Conservation (phyloP, 1,284 basidiomycete genomes). For the Cutaneotrichosporon cutaneum region DNA sequence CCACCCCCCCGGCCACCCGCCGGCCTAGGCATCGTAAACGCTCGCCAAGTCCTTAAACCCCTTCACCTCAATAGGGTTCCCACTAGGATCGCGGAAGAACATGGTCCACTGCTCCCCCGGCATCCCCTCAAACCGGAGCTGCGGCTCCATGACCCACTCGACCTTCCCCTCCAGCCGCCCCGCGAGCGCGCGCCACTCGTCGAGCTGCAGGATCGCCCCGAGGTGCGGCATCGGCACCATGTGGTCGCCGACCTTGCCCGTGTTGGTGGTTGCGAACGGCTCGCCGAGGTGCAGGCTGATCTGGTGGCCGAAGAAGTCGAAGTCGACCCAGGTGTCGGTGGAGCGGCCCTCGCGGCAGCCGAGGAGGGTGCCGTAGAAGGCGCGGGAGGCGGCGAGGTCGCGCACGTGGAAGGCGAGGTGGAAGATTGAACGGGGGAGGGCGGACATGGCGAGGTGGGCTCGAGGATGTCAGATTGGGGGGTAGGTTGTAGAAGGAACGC, state of each 20-base stretch:
- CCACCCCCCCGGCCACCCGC: too few species aligned
- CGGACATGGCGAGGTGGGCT: slow-evolving; percentile 22
- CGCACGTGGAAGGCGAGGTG: slow-evolving; percentile 28
- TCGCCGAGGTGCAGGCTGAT: slow-evolving; percentile 26
- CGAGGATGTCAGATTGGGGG: slow-evolving; percentile 21
- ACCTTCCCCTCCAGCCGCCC: slow-evolving; percentile 18
- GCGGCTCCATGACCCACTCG: slow-evolving; percentile 26
- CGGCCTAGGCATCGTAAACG: slow-evolving; percentile 19
- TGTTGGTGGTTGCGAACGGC: slow-evolving; percentile 25
- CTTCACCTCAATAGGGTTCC: slow-evolving; percentile 29
- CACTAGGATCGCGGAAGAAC: slow-evolving; percentile 27
- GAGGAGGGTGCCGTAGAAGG: slow-evolving; percentile 22
- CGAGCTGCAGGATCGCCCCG: slow-evolving; percentile 23
- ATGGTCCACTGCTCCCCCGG: slow-evolving; percentile 29
- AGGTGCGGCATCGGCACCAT: slow-evolving; percentile 28
- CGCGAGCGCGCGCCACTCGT: slow-evolving; percentile 22
- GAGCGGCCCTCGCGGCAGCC: slow-evolving; percentile 24
- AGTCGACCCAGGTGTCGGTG: slow-evolving; percentile 28
- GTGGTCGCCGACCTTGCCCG: slow-evolving; percentile 28
- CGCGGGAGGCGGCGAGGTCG: slow-evolving; percentile 18
- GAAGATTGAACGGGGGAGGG: slow-evolving; percentile 19
- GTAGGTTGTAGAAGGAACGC: not conserved
- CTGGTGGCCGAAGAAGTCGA: slow-evolving; percentile 29
- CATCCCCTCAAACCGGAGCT: slow-evolving; percentile 25
- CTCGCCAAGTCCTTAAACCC: slow-evolving; percentile 24